Evolutionary conservation across 2,329 filamentous ascomycete genomes (phyloP), one percentile per base, ranked within the genome.

Genomic region (Aureobasidium sp.): DNA sequence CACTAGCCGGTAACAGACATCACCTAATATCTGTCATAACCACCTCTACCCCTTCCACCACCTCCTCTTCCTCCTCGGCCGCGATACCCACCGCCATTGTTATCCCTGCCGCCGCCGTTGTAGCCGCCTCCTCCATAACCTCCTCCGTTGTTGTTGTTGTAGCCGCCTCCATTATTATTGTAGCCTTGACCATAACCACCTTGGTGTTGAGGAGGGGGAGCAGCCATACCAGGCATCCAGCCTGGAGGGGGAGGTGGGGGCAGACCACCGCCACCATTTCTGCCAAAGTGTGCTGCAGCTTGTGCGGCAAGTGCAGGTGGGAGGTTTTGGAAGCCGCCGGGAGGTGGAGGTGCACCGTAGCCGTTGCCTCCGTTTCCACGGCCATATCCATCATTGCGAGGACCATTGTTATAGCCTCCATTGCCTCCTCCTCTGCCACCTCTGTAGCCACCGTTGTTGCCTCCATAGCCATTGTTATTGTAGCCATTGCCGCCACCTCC

Each of bases 221-320:
- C 59, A 21, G 66, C 64, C 41, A 68, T 67, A 32, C 68, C 69
- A 39, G 69, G 64, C 44, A 63, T 63, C 58, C 63, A 66, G 27
- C 66, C 66, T 9, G 63, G 61, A 21, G 64, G 64, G 16, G 62
- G 62, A 32, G 65, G 65, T 13, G 67, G 66, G 30, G 64, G 64
- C 10, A 63, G 63, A 29, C 66, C 63, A 2, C 63, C 52, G 27
- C 65, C 63, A 3, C 62, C 49, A 21, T 52, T 53, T 41, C 68
- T 69, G 15, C 71, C 71, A 58, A 59, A 59, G 36, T 72, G 70
- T 55, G 68, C 67, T 9, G 70, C 70, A 50, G 71, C 70, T 48
- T 72, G 70, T 54, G 69, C 67, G 15, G 70, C 70, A 9, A 72
- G 69, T 47, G 70, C 71, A 5, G 69, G 71, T 5, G 73, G 72